phyloP scores from a whole-genome alignment of 345 rosid species.

The Dovyalis caffra region DNA sequence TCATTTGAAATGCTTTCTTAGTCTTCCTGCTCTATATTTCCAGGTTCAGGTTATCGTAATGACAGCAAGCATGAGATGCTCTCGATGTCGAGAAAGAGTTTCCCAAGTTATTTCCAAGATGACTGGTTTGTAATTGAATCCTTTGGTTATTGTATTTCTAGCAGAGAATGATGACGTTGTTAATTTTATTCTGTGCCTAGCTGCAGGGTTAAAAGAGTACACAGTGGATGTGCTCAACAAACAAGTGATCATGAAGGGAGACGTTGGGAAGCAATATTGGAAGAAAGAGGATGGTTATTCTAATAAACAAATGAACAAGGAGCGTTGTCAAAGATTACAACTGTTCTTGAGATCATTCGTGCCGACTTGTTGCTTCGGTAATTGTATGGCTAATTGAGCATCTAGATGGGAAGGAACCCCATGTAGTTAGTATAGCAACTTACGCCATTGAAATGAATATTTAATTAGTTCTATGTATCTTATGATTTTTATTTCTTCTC shows the following conservation, averaged over 20 bases:
- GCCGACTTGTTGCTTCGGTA: conserved; percentile 14
- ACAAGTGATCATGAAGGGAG: conserved; percentile 43
- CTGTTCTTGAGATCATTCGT: conserved; percentile 15
- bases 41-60: conserved; percentile 58
- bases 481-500: conserved; percentile 25
- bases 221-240: conserved; percentile 39
- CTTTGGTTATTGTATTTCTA: neutral
- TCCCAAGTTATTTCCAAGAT: conserved; percentile 35
- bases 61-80: conserved; percentile 49
- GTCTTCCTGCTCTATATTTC: neutral
- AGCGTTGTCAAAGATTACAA: neutral
- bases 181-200: neutral
- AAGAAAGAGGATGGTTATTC: neutral
- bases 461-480: no score
- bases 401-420: neutral
- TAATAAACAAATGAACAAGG: neutral
- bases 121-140: conserved; percentile 29
- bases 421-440: no score
- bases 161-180: neutral
- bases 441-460: no score
- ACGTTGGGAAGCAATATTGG: conserved; percentile 14
- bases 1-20: neutral
- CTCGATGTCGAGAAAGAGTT: conserved; percentile 36
- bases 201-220: conserved; percentile 49
- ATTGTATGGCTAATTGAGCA: neutral